Evolutionary conservation across 2,329 filamentous ascomycete species (phyloP).

Genomic region (Fusarium setosum): DNA sequence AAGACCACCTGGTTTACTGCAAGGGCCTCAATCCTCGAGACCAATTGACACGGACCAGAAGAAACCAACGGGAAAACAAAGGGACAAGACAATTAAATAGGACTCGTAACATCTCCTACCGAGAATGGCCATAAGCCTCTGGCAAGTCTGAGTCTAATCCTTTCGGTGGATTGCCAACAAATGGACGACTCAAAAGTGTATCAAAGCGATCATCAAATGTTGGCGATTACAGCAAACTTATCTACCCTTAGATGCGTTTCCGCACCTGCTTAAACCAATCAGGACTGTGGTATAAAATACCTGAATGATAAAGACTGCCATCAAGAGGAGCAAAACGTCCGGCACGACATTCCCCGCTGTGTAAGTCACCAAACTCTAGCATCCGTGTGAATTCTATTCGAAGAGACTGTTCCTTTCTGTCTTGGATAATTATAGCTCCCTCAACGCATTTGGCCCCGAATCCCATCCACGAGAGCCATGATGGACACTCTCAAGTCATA

Average conservation of each 20-base stretch:
- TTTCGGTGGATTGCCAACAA: too few relatives aligned
- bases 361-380: constrained; percentile 8
- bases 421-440: constrained; percentile 23
- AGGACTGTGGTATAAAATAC: background rate
- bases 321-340: background rate
- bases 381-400: constrained; percentile 5
- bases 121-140: too few relatives aligned
- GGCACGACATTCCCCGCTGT: background rate
- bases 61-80: too few relatives aligned
- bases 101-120: too few relatives aligned
- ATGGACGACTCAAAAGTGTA: too few relatives aligned
- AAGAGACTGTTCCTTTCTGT: too few relatives aligned
- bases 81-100: too few relatives aligned
- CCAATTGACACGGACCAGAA: background rate
- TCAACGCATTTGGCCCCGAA: background rate
- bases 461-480: background rate
- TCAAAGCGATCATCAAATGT: too few relatives aligned
- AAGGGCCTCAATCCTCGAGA: background rate
- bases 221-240: too few relatives aligned
- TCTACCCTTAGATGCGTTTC: too few relatives aligned
- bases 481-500: constrained; percentile 2
- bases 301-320: background rate
- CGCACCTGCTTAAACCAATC: background rate
- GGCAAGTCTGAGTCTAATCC: too few relatives aligned
- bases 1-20: background rate